Percentiles rank a stretch among this genome's conserved stretches.
phyloP scores from a whole-genome alignment of 2,329 filamentous ascomycete genomes.

The Aspergillus udagawae region DNA sequence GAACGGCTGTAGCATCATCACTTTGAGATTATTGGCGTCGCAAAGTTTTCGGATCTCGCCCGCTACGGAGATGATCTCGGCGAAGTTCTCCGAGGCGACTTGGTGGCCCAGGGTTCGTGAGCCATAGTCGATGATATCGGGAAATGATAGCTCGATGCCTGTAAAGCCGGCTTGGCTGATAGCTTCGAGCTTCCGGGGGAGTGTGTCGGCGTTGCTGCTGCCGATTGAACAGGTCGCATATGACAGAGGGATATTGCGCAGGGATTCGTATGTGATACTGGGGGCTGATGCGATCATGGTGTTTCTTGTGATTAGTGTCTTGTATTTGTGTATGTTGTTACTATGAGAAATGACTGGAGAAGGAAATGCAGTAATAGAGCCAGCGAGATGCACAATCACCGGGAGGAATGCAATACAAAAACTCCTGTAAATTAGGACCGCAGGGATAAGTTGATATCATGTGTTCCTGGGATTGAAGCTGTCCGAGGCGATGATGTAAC shows the following conservation, averaged over 20 bases:
- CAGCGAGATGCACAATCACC: not conserved
- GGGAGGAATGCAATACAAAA: no score
- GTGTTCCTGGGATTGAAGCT: not conserved
- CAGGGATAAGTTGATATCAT: not conserved
- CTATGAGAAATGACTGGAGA: not conserved
- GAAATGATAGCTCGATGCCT: constrained; percentile 70
- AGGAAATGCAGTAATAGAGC: not conserved
- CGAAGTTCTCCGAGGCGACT: constrained; percentile 57
- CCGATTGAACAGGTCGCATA: constrained; percentile 45
- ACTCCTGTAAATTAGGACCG: no score
- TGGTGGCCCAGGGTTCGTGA: constrained; percentile 47
- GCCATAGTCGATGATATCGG: constrained; percentile 65
- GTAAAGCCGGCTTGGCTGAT: constrained; percentile 46
- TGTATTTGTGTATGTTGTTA: not conserved
- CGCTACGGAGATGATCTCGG: constrained; percentile 53
- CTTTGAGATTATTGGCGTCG: constrained; percentile 51
- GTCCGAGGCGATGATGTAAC: constrained; percentile 11
- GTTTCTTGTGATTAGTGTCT: not conserved
- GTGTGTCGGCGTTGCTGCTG: constrained; percentile 27
- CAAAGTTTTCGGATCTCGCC: constrained; percentile 53
- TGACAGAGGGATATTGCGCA: constrained; percentile 31
- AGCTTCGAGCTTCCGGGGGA: constrained; percentile 38
- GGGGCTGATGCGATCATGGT: constrained; percentile 6
- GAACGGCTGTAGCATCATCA: constrained; percentile 73
- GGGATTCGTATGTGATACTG: constrained; percentile 9